phyloP scores from a whole-genome alignment of 1,284 basidiomycete genomes.

The Ceratobasidium sp. region DNA sequence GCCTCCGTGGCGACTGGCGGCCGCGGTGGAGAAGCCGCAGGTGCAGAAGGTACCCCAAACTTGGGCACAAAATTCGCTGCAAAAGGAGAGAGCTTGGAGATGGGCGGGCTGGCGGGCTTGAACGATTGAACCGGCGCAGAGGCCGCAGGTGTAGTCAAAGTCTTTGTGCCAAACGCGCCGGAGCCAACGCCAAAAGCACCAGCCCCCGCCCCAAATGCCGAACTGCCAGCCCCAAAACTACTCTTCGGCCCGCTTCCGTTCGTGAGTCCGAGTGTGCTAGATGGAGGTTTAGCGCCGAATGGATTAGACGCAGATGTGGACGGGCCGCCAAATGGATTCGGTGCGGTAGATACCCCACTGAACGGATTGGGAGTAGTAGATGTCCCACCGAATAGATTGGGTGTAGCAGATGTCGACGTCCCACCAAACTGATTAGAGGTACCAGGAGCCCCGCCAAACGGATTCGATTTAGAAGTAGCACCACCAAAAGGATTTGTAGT shows the following conservation, averaged over 20 bases:
- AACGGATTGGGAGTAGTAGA: background rate
- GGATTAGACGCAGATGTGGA: background rate
- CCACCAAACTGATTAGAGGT: slow-evolving; percentile 7
- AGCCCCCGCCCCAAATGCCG: slow-evolving; percentile 23
- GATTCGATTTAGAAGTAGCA: background rate
- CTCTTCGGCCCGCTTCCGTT: background rate
- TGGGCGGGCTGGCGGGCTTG: slow-evolving; percentile 1
- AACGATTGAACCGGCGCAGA: background rate
- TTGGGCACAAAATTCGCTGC: slow-evolving; percentile 40
- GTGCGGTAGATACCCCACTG: too few relatives aligned
- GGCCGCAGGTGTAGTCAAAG: background rate
- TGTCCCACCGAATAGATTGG: background rate
- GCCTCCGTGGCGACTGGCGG: too few relatives aligned
- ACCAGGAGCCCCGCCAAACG: background rate
- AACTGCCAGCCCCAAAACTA: background rate
- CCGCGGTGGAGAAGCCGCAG: background rate
- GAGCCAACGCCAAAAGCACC: slow-evolving; percentile 20
- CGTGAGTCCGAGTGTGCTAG: background rate
- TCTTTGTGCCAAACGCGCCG: background rate
- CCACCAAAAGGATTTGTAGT: slow-evolving; percentile 5
- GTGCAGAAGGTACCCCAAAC: background rate
- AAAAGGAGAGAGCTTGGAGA: slow-evolving; percentile 27
- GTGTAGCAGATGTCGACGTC: background rate
- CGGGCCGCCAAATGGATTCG: background rate
- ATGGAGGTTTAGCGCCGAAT: slow-evolving; percentile 11